Evolutionary conservation across 2,329 filamentous ascomycete genomes (phyloP), one percentile per base, ranked within the genome.

Genomic region (Tolypocladium pustulatum): DNA sequence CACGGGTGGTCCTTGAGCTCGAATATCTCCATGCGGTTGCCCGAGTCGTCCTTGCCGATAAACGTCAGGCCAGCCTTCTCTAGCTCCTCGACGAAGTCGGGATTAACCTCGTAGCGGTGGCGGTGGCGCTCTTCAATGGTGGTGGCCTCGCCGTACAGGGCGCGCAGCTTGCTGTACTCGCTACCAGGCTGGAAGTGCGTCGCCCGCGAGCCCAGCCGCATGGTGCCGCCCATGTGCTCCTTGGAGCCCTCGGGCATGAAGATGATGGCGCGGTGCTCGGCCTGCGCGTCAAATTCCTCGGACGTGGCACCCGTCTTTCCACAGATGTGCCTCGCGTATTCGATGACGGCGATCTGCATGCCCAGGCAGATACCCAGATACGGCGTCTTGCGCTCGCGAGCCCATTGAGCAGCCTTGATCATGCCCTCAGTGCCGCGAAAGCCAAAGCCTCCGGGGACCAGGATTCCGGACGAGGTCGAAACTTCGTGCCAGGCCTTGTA

Each of bases 331-430:
- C 91, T 85, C 1, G 91, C 91, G 65, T 85, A 90, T 73, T 97
- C 92, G 65, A 97, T 88, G 54, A 96, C 91, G 25, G 93, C 91
- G 54, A 96, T 82, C 72, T 97, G 94, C 86, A 96, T 91, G 59
- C 91, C 91, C 27, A 97, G 78, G 71, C 93, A 97, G 62, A 97
- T 88, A 60, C 94, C 94, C 0, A 97, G 81, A 75, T 88, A 97
- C 1, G 91, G 91, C 4, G 83, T 83, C 62, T 88, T 86, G 66
- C 91, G 86, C 64, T 88, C 87, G 58, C 94, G 86, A 1, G 93
- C 92, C 87, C 89, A 97, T 63, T 86, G 87, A n/a, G 89, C 88
- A 3, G 88, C 89, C 58, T 84, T 78, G 67, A 97, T 87, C 91
- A 97, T 97, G 62, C 94, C 94, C 69, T 93, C 87, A 0, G 85